A percentile compares a stretch with the other conserved stretches of the same genome.
phyloP scores from a whole-genome alignment of 495 filamentous ascomycete species.

The Neurospora sp. region DNA sequence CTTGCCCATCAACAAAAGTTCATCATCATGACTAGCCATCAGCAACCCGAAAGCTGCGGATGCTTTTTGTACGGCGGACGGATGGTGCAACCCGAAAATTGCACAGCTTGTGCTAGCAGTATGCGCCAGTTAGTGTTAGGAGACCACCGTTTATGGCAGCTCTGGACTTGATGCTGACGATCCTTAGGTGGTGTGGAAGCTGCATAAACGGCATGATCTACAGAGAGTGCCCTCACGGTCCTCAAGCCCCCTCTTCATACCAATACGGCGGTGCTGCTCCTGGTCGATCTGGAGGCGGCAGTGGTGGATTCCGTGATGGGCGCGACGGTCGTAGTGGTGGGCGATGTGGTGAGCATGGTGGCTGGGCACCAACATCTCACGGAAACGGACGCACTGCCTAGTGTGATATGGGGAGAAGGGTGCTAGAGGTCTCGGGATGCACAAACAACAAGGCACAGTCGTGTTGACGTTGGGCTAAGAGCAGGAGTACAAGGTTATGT shows the following conservation, averaged over 20 bases:
- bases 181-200: background rate
- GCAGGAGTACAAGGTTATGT: background rate
- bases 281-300: background rate
- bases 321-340: background rate
- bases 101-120: background rate
- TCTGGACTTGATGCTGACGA: background rate
- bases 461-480: background rate
- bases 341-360: background rate
- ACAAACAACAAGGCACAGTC: background rate
- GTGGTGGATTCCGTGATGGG: background rate
- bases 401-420: background rate
- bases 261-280: background rate
- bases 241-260: background rate
- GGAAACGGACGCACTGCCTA: background rate
- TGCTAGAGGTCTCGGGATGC: background rate
- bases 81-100: background rate
- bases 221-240: background rate
- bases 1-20: background rate
- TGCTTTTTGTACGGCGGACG: background rate
- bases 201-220: background rate
- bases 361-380: background rate
- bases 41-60: background rate
- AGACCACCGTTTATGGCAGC: background rate
- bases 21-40: background rate
- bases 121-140: background rate